Base-by-base conservation (phyloP, 2,329 filamentous ascomycete genomes). In the Neopestalotiopsis clavispora region DNA sequence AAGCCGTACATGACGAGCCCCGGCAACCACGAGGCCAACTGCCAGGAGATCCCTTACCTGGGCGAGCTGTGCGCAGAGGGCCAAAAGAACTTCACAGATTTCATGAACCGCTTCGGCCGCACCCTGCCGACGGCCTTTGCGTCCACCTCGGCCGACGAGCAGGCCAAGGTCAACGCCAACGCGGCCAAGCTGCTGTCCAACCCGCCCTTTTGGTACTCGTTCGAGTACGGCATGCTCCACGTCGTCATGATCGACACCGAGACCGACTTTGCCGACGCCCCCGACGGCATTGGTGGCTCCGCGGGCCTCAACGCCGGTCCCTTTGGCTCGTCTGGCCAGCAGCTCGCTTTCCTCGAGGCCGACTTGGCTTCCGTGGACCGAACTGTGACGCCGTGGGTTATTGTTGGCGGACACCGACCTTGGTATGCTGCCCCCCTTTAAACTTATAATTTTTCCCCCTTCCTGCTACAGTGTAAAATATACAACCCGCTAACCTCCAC, bases 41-140 rank as follows among this genome's bases (percentile, higher is more conserved):
- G 87, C 74, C 74, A 80, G 68, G 83, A 86, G 73, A 73, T 85
- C 10, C 77, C 79, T 1, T 73, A 76, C 67, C 77, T 77, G 12
- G 76, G 75, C 5, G 72, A 73, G 6, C 72, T 84, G 1, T 88
- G 86, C 71, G 83, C 84, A 0, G 77, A 80, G 1, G 87, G 87
- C 5, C 87, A 90, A 74, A 84, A 81, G 71, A 90, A 90, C 77
- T 90, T 90, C 75, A 89, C 87, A 4, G 87, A 88, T 69, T 89
- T 87, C 76, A 82, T 85, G 80, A 84, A 84, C 71, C 84, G 87
- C 34, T 90, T 87, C 73, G 84, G 84, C 13, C 73, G 79, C 13
- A 86, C 83, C 20, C 86, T 88, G 84, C 85, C 87, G 0, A 81
- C 78, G 0, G 77, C 84, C 0, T 89, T 88, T 71, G 58, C 79